These are phyloP conservation scores for Vitis hybrid DNA, from an alignment of 177 flowering plant species.

Conservation along the genomic window DNA sequence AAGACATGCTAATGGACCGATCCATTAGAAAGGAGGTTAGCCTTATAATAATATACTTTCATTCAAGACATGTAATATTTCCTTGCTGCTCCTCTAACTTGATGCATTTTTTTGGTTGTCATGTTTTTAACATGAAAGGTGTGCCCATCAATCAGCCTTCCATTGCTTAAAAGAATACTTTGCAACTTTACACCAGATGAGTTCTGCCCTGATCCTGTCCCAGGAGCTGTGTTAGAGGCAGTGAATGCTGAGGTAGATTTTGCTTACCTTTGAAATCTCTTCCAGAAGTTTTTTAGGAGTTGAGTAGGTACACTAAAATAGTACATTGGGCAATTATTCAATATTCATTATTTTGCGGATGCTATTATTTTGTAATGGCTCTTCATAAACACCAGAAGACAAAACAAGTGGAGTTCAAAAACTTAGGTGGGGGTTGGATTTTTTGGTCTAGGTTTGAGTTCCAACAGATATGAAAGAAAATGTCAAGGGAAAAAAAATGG, in stretches of 20 bases:
- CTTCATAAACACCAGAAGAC: no score
- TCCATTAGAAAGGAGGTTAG: slow-evolving; percentile 83
- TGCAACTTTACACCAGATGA: slow-evolving; percentile 99
- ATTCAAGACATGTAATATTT: background rate
- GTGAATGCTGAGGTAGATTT: slow-evolving; percentile 83
- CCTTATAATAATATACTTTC: background rate
- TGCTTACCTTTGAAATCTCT: background rate
- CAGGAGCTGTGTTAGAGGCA: slow-evolving; percentile 86
- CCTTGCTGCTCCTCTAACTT: no score
- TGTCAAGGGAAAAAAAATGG: no score
- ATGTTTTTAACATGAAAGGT: slow-evolving; percentile 41
- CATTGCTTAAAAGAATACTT: slow-evolving; percentile 73
- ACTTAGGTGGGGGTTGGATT: no score
- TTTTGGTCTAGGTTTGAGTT: no score
- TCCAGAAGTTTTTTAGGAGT: background rate
- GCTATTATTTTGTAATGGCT: no score
- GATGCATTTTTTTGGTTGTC: background rate
- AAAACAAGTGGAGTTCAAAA: no score
- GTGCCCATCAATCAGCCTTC: slow-evolving; percentile 77
- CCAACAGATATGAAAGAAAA: no score
- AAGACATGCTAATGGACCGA: slow-evolving; percentile 90
- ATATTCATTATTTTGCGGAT: no score
- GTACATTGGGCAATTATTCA: no score
- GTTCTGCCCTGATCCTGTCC: slow-evolving; percentile 96
- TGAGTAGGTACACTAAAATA: no score